A percentile compares a stretch with the other conserved stretches of the same genome.
Conservation (phyloP, 2,329 filamentous ascomycete genomes). For the Elsinoe batatas region DNA sequence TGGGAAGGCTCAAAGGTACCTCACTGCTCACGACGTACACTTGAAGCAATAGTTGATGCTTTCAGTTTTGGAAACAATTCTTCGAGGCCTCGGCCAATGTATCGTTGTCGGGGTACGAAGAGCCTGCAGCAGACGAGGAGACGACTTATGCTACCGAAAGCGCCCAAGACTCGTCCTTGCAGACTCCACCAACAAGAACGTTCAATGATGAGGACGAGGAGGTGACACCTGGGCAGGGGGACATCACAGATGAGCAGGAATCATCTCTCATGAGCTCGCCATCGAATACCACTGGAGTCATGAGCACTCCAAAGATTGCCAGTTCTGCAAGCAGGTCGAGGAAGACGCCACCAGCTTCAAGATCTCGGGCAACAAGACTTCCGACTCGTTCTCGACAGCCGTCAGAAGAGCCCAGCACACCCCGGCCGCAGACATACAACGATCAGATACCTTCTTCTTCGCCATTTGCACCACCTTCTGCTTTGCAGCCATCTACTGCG, state of each 20-base stretch:
- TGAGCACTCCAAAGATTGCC: constrained; percentile 51
- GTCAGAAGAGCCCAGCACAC: constrained; percentile 22
- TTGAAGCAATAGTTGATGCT: background rate
- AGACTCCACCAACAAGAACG: constrained; percentile 13
- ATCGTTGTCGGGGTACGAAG: constrained; percentile 88
- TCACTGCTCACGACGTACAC: constrained; percentile 10
- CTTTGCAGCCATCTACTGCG: constrained; percentile 30
- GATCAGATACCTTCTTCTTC: constrained; percentile 31
- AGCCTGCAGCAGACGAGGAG: constrained; percentile 54
- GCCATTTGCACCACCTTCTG: constrained; percentile 41
- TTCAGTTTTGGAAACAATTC: constrained; percentile 98
- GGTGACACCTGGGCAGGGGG: constrained; percentile 24
- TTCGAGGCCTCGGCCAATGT: constrained; percentile 98
- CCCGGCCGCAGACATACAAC: constrained; percentile 3
- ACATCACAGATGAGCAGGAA: constrained; percentile 30
- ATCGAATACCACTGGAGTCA: constrained; percentile 35
- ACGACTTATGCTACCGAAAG: constrained; percentile 33
- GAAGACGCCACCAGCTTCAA: constrained; percentile 27
- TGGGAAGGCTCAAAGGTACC: constrained; percentile 86
- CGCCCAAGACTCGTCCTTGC: constrained; percentile 13
- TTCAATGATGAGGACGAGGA: constrained; percentile 22
- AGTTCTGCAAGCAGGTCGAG: constrained; percentile 18
- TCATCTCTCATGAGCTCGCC: constrained; percentile 57
- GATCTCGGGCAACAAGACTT: constrained; percentile 15
- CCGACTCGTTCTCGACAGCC: constrained; percentile 3